phyloP scores from a whole-genome alignment of 495 filamentous ascomycete species.

The Podospora pseudopauciseta region DNA sequence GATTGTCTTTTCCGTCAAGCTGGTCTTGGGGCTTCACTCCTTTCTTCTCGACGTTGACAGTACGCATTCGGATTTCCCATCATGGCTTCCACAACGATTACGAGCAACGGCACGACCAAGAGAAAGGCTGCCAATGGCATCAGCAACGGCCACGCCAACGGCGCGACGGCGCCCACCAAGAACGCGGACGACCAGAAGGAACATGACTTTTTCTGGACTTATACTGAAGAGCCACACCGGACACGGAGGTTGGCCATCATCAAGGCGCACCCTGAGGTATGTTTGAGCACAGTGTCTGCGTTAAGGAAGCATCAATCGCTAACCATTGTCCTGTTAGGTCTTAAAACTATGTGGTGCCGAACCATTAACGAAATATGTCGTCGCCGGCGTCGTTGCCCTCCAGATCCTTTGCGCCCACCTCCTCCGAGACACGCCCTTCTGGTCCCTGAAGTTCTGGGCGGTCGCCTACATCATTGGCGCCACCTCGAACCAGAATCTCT shows the following conservation, averaged over 20 bases:
- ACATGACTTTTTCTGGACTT: conserved; percentile 79
- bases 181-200: conserved; percentile 40
- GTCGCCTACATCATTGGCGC: conserved; percentile 91
- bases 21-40: neutral
- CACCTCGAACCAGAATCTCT: conserved; percentile 97
- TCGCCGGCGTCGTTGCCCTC: conserved; percentile 75
- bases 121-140: conserved; percentile 25
- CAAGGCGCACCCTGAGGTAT: conserved; percentile 95
- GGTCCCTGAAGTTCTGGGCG: conserved; percentile 78
- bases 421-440: conserved; percentile 73
- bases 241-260: conserved; percentile 90
- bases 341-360: conserved; percentile 97
- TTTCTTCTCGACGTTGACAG: neutral
- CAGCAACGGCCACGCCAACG: conserved; percentile 14
- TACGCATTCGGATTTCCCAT: neutral
- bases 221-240: conserved; percentile 96
- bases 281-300: neutral
- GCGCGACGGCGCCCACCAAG: conserved; percentile 11
- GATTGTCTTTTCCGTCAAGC: conserved; percentile 4
- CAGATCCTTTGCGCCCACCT: conserved; percentile 78
- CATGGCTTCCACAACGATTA: conserved; percentile 25
- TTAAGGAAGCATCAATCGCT: conserved; percentile 12
- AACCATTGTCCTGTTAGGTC: conserved; percentile 53
- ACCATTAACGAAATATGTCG: conserved; percentile 91
- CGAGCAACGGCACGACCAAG: conserved; percentile 17